Evolutionary conservation across 306 rosid species (phyloP), one percentile per base, ranked within the genome.

Genomic region (Prunus kanzakura): DNA sequence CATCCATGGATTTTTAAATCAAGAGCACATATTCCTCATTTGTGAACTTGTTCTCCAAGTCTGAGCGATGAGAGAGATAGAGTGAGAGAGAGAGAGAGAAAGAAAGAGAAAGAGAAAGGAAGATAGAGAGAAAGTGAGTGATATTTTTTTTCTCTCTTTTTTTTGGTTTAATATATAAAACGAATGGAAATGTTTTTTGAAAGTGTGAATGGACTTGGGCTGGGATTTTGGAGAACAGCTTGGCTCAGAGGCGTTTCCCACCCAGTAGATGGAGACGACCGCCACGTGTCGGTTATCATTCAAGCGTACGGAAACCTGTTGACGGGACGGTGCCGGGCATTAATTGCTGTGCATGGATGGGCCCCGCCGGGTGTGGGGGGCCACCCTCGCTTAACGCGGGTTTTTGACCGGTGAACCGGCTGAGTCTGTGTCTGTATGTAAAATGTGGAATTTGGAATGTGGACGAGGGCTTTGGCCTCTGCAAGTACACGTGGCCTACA

Each of bases 171-270:
- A 60, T 11, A 60, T 60, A 56, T 10, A 56, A 56, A 56, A 56
- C 14, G 23, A 23, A 60, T 9, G 13, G 9, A 72, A 81, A 67
- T 65, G 35, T 76, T 76, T 61, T 71, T 80, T 23, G 46, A 1
- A 47, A 56, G 87, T 81, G 87, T 84, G 92, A 81, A 91, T 69
- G 38, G 81, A 71, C 52, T 52, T 64, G 81, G 79, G 83, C 52
- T 65, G 79, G 77, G 85, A 80, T 74, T 91, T 90, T 90, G 95
- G 97, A 83, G 81, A 88, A 89, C 93, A 88, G 97, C 87, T 90
- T 82, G 91, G 85, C 78, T 62, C 2, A 35, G 72, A 43, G 83
- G 49, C 86, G 85, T 87, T 86, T 91, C 90, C 91, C 90, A 90
- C 96, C 90, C 67, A 63, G 58, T 7, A 38, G 43, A 38, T 7